These are phyloP conservation scores for Metschnikowia similis DNA, from an alignment of 805 yeast genomes.

Conservation along the genomic window DNA sequence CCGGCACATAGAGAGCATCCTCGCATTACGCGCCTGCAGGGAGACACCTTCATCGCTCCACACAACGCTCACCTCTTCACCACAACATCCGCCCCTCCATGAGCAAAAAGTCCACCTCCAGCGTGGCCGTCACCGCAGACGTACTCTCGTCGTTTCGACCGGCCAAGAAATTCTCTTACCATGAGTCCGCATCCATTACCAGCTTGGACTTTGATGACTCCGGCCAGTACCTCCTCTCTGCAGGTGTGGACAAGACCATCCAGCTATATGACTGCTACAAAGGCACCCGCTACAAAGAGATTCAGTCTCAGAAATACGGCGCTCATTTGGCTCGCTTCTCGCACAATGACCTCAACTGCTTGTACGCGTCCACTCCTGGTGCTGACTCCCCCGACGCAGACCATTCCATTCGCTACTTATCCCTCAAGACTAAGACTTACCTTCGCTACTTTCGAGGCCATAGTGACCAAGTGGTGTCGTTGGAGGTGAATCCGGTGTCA, in stretches of 20 bases:
- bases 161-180: conserved; percentile 48
- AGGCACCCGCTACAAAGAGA: conserved; percentile 65
- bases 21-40: too few species aligned
- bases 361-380: conserved; percentile 72
- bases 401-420: conserved; percentile 69
- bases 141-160: conserved; percentile 27
- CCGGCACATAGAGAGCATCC: too few species aligned
- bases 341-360: conserved; percentile 63
- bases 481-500: conserved; percentile 69
- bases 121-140: conserved; percentile 23
- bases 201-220: conserved; percentile 76
- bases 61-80: neutral
- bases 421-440: conserved; percentile 73
- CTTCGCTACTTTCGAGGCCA: conserved; percentile 88
- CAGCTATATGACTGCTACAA: conserved; percentile 72
- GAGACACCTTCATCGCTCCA: too few species aligned
- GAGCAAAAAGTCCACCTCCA: conserved; percentile 18
- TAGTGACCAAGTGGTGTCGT: conserved; percentile 62
- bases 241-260: conserved; percentile 78
- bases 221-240: conserved; percentile 70
- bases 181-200: conserved; percentile 55
- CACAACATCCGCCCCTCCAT: neutral
- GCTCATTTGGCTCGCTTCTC: conserved; percentile 83
- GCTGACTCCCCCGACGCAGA: conserved; percentile 44
- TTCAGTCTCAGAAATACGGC: conserved; percentile 87